These are phyloP conservation scores for Amanita jacksonii DNA, from an alignment of 768 basidiomycete genomes.

Conservation along the genomic window DNA sequence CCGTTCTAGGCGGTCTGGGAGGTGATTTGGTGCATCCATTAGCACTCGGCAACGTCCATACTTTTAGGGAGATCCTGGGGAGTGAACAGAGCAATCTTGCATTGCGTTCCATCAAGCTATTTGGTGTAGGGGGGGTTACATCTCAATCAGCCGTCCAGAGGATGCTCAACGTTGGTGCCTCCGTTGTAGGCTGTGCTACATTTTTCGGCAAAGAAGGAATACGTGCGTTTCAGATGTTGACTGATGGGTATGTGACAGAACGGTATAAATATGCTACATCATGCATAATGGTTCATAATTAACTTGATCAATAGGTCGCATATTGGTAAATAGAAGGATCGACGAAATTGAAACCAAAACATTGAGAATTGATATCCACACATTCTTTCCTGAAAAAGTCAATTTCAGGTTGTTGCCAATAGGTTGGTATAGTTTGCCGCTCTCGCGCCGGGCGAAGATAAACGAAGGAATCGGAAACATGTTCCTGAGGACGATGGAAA, in stretches of 20 bases:
- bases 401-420: no score
- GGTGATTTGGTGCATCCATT: constrained; percentile 70
- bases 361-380: no score
- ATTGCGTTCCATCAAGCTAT: constrained; percentile 43
- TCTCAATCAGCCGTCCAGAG: constrained; percentile 46
- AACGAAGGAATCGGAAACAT: no score
- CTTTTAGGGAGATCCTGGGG: constrained; percentile 43
- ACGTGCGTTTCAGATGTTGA: constrained; percentile 38
- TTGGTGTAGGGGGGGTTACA: constrained; percentile 81
- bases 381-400: no score
- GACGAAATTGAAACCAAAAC: background rate
- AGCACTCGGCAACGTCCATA: constrained; percentile 68
- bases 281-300: background rate
- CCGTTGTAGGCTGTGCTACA: constrained; percentile 54
- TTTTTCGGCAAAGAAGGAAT: constrained; percentile 45
- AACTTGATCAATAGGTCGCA: background rate
- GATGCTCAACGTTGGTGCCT: constrained; percentile 71
- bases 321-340: background rate
- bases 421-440: no score
- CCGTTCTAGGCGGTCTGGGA: constrained; percentile 61
- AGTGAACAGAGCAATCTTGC: constrained; percentile 16
- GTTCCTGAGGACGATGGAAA: no score
- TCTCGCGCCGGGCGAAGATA: no score
- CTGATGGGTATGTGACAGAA: constrained; percentile 13
- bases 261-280: background rate